Evolutionary conservation across 768 basidiomycete genomes (phyloP), one percentile per base, ranked within the genome.

Genomic region (Pleurotus salmoneostramineus): DNA sequence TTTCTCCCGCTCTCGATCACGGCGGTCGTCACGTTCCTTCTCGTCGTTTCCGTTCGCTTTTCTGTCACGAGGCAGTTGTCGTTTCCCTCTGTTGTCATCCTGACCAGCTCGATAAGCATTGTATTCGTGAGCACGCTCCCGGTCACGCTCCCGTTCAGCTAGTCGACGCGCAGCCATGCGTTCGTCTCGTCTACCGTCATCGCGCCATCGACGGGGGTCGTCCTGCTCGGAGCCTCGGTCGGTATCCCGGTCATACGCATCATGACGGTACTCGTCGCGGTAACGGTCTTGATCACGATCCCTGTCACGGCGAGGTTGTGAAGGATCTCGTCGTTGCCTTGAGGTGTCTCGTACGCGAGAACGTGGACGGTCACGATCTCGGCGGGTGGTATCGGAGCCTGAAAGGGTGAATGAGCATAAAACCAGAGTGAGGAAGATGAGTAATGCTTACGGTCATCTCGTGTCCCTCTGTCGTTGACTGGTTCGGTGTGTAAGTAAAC

Each of bases 131-230:
- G 34, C 12, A 32, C 76, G 58, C 62, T 68, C 56, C 66, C 74
- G 68, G 54, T 65, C 66, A 46, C 21, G 21, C 21, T 69, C 62
- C 44, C 82, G 79, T 44, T 81, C 79, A 45, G 10, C 17, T 15
- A 45, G 77, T 58, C 88, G 81, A 55, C 88, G 78, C 15, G 83
- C 76, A 43, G 85, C 81, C 56, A 91, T 66, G 35, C 90, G 78
- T 65, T 93, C 90, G 44, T 93, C 90, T 48, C 90, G 80, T 68
- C 83, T 88, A 12, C 90, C 90, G 62, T 92, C 90, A 66, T 93
- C 90, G 63, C 88, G 78, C 90, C 90, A 93, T 59, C 85, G 83
- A 54, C 91, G 78, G 27, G 85, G 73, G 62, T 91, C 88, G 45
- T 91, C 89, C 6, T 71, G 71, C 12, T 85, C 85, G n/a, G 60